A percentile compares a stretch with the other conserved stretches of the same genome.
Conservation (phyloP, 306 rosid species). For the Mimosa pudica region DNA sequence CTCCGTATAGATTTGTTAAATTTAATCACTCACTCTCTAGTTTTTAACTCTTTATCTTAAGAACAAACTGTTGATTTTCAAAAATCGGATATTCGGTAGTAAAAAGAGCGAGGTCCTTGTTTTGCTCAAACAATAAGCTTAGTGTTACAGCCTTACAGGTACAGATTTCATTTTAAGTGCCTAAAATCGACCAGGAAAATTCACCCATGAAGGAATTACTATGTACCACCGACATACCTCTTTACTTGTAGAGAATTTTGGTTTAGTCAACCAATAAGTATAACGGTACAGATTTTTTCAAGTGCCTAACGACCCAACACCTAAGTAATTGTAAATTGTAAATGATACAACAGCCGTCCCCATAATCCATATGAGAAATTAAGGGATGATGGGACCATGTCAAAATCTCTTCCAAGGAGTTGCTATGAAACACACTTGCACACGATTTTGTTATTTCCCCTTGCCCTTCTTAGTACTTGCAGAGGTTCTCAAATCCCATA, state of each 20-base stretch:
- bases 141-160: neutral
- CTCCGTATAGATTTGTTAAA: too few relatives aligned
- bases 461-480: conserved; percentile 48
- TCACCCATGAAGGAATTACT: neutral
- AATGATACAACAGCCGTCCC: neutral
- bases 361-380: neutral
- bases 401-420: conserved; percentile 29
- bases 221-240: conserved; percentile 18
- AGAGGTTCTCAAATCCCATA: conserved; percentile 89
- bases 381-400: conserved; percentile 4
- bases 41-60: too few relatives aligned
- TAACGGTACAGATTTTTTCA: neutral
- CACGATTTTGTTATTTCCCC: neutral
- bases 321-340: neutral
- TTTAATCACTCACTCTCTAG: too few relatives aligned
- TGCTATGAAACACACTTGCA: conserved; percentile 28
- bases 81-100: neutral
- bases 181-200: neutral
- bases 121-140: neutral
- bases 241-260: neutral
- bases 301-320: neutral
- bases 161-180: neutral
- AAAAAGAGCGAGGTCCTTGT: neutral
- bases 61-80: too few relatives aligned
- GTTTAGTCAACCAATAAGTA: neutral